These are phyloP conservation scores for Hypomontagnella submonticulosa DNA, from an alignment of 495 filamentous ascomycete genomes.

Conservation along the genomic window DNA sequence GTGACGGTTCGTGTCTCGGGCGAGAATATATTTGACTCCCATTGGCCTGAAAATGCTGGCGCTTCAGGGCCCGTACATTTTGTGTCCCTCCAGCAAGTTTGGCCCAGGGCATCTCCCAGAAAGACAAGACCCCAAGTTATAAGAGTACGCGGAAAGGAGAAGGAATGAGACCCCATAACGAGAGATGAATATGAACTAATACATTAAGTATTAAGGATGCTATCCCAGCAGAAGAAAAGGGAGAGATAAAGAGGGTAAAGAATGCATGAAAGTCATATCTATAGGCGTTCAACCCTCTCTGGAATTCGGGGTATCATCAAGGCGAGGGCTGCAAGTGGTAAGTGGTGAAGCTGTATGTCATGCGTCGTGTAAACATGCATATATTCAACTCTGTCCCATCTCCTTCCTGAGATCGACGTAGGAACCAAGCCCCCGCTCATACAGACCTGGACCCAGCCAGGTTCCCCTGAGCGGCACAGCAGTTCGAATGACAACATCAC, in stretches of 20 bases:
- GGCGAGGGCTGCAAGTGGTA: constrained; percentile 9
- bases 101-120: constrained; percentile 35
- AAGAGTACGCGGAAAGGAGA: constrained; percentile 6
- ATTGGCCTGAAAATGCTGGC: constrained; percentile 66
- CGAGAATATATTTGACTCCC: constrained; percentile 71
- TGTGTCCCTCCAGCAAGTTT: constrained; percentile 67
- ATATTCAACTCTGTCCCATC: constrained; percentile 29
- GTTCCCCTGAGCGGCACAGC: constrained; percentile 22
- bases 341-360: constrained; percentile 14
- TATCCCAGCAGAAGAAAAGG: background rate
- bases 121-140: constrained; percentile 15
- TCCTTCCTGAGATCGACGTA: constrained; percentile 33
- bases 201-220: background rate
- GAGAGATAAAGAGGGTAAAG: background rate
- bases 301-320: constrained; percentile 6
- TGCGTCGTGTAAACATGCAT: constrained; percentile 23
- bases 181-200: constrained; percentile 11
- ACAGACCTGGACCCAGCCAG: constrained; percentile 8
- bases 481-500: constrained; percentile 21
- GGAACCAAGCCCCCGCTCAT: constrained; percentile 14
- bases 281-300: constrained; percentile 15
- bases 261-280: constrained; percentile 17
- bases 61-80: constrained; percentile 63
- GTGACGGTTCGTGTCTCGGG: constrained; percentile 64
- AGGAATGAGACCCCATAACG: constrained; percentile 28